Base-by-base conservation (phyloP, 371 early-diverging fungal species). In the Coemansia linderi region DNA sequence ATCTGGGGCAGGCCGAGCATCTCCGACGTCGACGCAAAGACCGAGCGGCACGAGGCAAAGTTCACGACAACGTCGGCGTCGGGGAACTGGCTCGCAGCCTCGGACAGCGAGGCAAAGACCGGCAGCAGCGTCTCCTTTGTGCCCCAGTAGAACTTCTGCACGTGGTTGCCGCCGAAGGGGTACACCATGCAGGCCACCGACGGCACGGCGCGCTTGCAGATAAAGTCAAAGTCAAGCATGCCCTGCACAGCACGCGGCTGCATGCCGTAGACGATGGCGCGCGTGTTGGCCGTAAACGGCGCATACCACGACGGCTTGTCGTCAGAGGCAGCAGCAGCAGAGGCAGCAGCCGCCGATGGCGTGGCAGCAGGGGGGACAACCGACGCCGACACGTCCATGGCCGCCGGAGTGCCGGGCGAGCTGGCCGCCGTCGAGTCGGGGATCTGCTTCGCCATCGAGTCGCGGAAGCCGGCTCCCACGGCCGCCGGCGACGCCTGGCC, bases 111-210 rank as follows among this genome's bases (percentile, higher is more conserved):
- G 15, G 94, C 92, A 82, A 92, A 96, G 36, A 98, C 98, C 17
- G 95, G 94, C 43, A 98, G 78, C 65, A 97, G 86, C 17, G 95
- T 96, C 84, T 98, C 98, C 86, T 94, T 91, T 56, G 96, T 95
- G 62, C 98, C 98, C 98, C 98, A 98, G 88, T 98, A 98, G 86
- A 96, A 97, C 85, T 97, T 98, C 81, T 96, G 96, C 59, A 96
- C 93, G 81, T 97, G 96, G 77, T 92, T 91, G 33, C 97, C 97
- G 68, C 98, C 96, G 83, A 98, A 98, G 66, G 98, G 97, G 84
- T 98, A 98, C 75, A 98, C 92, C 95, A 98, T 97, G 73, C 95
- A 95, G 17, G 97, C 96, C 31, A 98, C 98, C n/a, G 95, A 94
- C n/a, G 98, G 97, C 50, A 87, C 79, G n/a, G 83, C 73, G 68